Percentiles rank a stretch among this genome's conserved stretches.
Evolutionary conservation across 2,329 filamentous ascomycete species (phyloP).

Genomic region (Corynespora cassiicola): DNA sequence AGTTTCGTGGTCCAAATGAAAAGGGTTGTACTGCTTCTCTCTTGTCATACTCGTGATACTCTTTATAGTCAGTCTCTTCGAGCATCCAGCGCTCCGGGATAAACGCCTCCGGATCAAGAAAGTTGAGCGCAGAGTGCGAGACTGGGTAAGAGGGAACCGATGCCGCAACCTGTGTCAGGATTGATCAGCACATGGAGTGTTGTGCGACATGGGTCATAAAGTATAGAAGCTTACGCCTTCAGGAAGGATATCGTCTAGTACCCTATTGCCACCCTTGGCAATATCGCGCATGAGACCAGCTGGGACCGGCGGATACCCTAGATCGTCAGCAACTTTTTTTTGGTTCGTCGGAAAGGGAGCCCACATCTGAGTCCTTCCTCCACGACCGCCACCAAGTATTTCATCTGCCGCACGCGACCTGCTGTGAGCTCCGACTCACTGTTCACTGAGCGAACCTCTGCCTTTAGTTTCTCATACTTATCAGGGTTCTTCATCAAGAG

Average conservation of each 20-base stretch:
- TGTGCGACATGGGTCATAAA: too few species aligned
- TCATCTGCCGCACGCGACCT: constrained; percentile 13
- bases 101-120: constrained; percentile 19
- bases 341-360: too few species aligned
- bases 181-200: too few species aligned
- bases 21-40: constrained; percentile 21
- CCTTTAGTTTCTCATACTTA: constrained; percentile 28
- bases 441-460: constrained; percentile 23
- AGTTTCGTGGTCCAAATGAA: constrained; percentile 16
- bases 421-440: constrained; percentile 21
- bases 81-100: constrained; percentile 11
- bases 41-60: constrained; percentile 33
- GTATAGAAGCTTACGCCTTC: too few species aligned
- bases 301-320: constrained; percentile 47
- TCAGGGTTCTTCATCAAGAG: constrained; percentile 37
- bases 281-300: constrained; percentile 35
- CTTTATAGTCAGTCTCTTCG: constrained; percentile 13
- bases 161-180: too few species aligned
- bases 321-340: too few species aligned
- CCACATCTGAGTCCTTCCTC: too few species aligned
- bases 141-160: too few species aligned
- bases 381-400: constrained; percentile 22
- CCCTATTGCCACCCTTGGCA: too few species aligned
- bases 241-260: too few species aligned
- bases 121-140: constrained; percentile 29